A percentile compares a stretch with the other conserved stretches of the same genome.
Conservation (phyloP, 306 rosid species). For the Vicia villosa region DNA sequence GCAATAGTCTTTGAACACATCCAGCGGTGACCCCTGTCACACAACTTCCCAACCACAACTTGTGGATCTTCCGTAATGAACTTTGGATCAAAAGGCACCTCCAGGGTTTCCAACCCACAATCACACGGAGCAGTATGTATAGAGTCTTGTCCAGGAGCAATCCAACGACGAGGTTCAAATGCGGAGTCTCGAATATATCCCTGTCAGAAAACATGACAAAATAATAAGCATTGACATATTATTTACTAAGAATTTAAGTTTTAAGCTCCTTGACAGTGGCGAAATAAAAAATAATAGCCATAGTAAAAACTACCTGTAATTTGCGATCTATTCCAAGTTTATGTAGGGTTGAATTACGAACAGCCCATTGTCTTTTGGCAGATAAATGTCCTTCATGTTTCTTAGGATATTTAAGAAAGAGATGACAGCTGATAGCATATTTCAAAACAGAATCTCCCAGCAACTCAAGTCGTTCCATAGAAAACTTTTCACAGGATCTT, state of each 20-base stretch:
- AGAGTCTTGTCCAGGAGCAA: conserved; percentile 82
- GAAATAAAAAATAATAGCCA: neutral
- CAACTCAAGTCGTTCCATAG: conserved; percentile 95
- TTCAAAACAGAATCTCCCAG: conserved; percentile 97
- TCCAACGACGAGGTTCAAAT: conserved; percentile 97
- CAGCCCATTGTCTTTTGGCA: conserved; percentile 46
- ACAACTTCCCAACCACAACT: conserved; percentile 72
- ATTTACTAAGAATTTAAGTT: too few relatives aligned
- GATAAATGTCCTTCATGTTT: conserved; percentile 82
- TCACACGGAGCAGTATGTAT: conserved; percentile 61
- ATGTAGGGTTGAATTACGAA: conserved; percentile 80
- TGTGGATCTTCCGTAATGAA: conserved; percentile 75
- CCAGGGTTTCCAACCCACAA: conserved; percentile 77
- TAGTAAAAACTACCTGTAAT: conserved; percentile 62
- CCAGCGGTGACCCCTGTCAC: conserved; percentile 94
- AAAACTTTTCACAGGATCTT: conserved; percentile 72
- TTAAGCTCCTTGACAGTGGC: too few relatives aligned
- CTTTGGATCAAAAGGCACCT: conserved; percentile 72
- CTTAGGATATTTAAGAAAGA: conserved; percentile 73
- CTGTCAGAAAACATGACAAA: conserved; percentile 48
- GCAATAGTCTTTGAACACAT: conserved; percentile 85
- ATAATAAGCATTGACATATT: neutral
- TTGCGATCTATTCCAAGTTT: conserved; percentile 60
- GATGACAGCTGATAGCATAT: conserved; percentile 79
- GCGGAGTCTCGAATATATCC: conserved; percentile 80